Evolutionary conservation across 2,329 filamentous ascomycete species (phyloP).

Genomic region (Colletotrichum phormii): DNA sequence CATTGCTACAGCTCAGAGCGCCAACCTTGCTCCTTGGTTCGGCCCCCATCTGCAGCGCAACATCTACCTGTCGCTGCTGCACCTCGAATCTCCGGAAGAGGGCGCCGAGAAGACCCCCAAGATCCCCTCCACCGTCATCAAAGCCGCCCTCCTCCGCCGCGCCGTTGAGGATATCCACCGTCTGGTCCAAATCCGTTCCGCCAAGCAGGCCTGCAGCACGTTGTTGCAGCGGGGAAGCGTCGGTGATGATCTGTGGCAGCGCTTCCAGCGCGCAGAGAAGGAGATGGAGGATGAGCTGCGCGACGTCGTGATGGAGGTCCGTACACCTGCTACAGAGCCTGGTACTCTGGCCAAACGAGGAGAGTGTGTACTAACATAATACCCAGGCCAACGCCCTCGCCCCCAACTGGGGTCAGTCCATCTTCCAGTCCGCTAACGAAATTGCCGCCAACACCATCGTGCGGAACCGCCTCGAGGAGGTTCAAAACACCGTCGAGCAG

Average conservation of each 20-base stretch:
- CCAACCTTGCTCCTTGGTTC: constrained; percentile 95
- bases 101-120: constrained; percentile 74
- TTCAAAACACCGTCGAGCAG: constrained; percentile 75
- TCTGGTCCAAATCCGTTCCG: constrained; percentile 87
- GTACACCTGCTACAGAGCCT: constrained; percentile 37
- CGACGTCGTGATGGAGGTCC: constrained; percentile 92
- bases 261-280: constrained; percentile 91
- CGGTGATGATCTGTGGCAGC: constrained; percentile 94
- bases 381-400: constrained; percentile 87
- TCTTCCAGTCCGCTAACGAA: constrained; percentile 98
- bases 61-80: constrained; percentile 91
- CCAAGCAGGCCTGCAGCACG: constrained; percentile 87
- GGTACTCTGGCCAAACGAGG: not conserved
- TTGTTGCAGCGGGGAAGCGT: constrained; percentile 92
- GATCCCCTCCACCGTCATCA: constrained; percentile 86
- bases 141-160: constrained; percentile 87
- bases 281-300: constrained; percentile 97
- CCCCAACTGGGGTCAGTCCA: constrained; percentile 90
- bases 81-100: constrained; percentile 74
- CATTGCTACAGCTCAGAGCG: constrained; percentile 72
- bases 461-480: constrained; percentile 79
- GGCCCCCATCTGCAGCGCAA: constrained; percentile 90
- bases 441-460: constrained; percentile 87
- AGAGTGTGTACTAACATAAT: constrained; percentile 1
- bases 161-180: constrained; percentile 94